Percentiles rank a stretch among this genome's conserved stretches.
phyloP scores from a whole-genome alignment of 352 stramenopile species.

The Phytophthora pistaciae region DNA sequence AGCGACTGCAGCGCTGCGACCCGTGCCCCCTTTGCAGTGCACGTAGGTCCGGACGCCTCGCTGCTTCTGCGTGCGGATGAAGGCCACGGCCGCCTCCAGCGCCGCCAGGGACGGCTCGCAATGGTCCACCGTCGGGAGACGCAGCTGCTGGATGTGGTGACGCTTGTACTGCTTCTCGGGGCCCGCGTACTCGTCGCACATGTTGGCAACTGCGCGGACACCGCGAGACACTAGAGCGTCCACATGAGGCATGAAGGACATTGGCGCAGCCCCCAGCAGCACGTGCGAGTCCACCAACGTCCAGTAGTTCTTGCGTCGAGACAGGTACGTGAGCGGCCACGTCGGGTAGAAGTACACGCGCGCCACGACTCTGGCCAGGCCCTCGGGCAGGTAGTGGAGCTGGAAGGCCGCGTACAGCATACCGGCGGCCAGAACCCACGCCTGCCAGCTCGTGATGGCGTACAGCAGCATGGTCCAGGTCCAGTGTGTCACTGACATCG shows the following conservation, averaged over 20 bases:
- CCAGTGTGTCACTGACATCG: constrained; percentile 21
- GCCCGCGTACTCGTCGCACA: constrained; percentile 96
- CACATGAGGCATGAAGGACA: constrained; percentile 91
- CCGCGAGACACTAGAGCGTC: constrained; percentile 78
- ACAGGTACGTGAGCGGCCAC: constrained; percentile 92
- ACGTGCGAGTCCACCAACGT: constrained; percentile 94
- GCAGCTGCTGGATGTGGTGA: constrained; percentile 90
- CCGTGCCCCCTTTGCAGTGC: constrained; percentile 96
- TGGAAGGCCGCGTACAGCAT: constrained; percentile 91
- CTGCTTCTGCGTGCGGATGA: constrained; percentile 90
- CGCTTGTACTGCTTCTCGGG: constrained; percentile 89
- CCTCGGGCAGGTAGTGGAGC: constrained; percentile 85
- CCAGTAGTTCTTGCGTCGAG: constrained; percentile 90
- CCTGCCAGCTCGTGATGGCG: constrained; percentile 34
- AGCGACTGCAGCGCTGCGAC: constrained; percentile 92
- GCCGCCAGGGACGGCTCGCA: constrained; percentile 78
- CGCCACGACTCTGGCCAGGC: constrained; percentile 81
- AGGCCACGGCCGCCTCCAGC: constrained; percentile 82
- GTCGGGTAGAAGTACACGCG: constrained; percentile 94
- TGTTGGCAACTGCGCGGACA: constrained; percentile 94
- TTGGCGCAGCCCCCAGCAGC: constrained; percentile 91
- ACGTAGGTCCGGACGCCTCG: constrained; percentile 94
- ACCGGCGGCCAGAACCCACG: constrained; percentile 14
- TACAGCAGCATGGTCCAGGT: constrained; percentile 24
- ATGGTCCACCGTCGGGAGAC: constrained; percentile 92